Percentiles rank a stretch among this genome's conserved stretches.
Evolutionary conservation across 805 yeast species (phyloP).

Genomic region (Saccharomycopsis sp.): DNA sequence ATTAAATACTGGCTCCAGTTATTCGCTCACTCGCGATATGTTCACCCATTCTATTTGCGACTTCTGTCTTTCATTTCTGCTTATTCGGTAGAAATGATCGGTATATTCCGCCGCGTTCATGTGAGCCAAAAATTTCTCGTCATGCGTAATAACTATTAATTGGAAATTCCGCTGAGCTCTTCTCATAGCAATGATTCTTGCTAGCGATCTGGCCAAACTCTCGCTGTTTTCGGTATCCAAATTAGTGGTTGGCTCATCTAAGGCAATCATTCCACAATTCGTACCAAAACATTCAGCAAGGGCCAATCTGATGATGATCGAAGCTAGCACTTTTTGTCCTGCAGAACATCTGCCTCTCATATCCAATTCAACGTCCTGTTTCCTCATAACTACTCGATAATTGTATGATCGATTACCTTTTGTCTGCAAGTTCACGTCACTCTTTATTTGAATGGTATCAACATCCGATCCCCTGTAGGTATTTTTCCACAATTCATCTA

Average conservation of each 20-base stretch:
- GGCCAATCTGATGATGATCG: conserved; percentile 84
- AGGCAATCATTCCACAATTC: conserved; percentile 90
- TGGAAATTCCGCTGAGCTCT: conserved; percentile 83
- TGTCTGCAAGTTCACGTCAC: conserved; percentile 44
- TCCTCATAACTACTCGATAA: conserved; percentile 91
- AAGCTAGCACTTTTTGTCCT: conserved; percentile 92
- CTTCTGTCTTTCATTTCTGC: conserved; percentile 73
- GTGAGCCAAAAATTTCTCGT: conserved; percentile 77
- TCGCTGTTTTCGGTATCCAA: conserved; percentile 85
- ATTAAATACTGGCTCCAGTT: conserved; percentile 15
- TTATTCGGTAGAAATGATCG: conserved; percentile 78
- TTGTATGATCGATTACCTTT: conserved; percentile 65
- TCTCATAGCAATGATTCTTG: conserved; percentile 67
- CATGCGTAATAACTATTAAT: conserved; percentile 92
- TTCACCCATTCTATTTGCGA: conserved; percentile 63
- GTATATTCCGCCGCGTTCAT: conserved; percentile 83
- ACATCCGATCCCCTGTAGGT: conserved; percentile 96
- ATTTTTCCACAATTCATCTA: conserved; percentile 88
- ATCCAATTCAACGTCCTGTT: conserved; percentile 85
- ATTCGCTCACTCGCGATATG: conserved; percentile 23
- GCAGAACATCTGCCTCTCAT: conserved; percentile 99
- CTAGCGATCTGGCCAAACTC: conserved; percentile 75
- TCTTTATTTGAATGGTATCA: conserved; percentile 78
- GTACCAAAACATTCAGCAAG: conserved; percentile 93
- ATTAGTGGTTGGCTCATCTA: conserved; percentile 97